These are phyloP conservation scores for Colletotrichum truncatum DNA, from an alignment of 2,329 filamentous ascomycete genomes.

Conservation along the genomic window DNA sequence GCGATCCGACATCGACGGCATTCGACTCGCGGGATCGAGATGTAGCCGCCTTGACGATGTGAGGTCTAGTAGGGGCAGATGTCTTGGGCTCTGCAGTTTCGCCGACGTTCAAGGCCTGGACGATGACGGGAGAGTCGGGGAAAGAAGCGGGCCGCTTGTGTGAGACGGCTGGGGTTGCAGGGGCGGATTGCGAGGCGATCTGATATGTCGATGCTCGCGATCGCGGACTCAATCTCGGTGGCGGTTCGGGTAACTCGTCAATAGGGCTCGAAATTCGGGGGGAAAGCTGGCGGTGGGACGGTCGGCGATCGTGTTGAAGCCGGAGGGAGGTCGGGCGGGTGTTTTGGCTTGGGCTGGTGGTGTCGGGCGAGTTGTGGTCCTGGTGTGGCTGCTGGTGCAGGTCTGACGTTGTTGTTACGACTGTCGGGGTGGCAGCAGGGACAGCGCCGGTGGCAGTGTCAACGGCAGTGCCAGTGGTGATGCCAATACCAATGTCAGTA, in stretches of 20 bases:
- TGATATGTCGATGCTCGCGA: slow-evolving; percentile 49
- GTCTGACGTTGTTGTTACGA: slow-evolving; percentile 28
- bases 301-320: slow-evolving; percentile 18
- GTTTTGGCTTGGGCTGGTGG: slow-evolving; percentile 17
- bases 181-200: slow-evolving; percentile 37
- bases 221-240: slow-evolving; percentile 32
- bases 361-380: slow-evolving; percentile 9
- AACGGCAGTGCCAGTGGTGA: not conserved
- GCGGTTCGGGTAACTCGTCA: slow-evolving; percentile 29
- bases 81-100: slow-evolving; percentile 33
- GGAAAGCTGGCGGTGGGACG: slow-evolving; percentile 29
- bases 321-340: slow-evolving; percentile 13
- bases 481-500: slow-evolving; percentile 1
- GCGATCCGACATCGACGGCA: slow-evolving; percentile 41
- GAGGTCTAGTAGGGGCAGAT: slow-evolving; percentile 41
- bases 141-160: slow-evolving; percentile 48
- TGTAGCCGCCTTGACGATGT: slow-evolving; percentile 48
- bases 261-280: slow-evolving; percentile 31
- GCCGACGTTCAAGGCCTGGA: slow-evolving; percentile 18
- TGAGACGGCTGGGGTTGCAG: slow-evolving; percentile 29
- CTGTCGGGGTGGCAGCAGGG: not conserved
- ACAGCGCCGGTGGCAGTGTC: not conserved
- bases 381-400: slow-evolving; percentile 20
- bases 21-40: slow-evolving; percentile 48
- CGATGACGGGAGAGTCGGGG: slow-evolving; percentile 39